Evolutionary conservation across 495 filamentous ascomycete species (phyloP).

Genomic region (Penicillium egyptiacum): DNA sequence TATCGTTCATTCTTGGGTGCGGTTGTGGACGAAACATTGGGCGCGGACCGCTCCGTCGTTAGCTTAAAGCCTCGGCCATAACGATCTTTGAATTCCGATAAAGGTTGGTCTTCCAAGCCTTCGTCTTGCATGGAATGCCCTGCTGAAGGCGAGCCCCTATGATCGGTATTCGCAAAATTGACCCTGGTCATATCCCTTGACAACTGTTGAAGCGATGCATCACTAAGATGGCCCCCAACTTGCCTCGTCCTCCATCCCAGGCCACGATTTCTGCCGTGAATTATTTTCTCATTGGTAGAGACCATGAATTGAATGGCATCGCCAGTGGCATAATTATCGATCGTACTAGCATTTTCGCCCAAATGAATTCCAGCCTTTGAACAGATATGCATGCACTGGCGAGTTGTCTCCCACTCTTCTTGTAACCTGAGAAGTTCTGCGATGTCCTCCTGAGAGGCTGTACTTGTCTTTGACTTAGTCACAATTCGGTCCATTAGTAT

Average conservation of each 20-base stretch:
- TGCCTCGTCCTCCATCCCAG: slow-evolving; percentile 43
- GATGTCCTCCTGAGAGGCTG: slow-evolving; percentile 33
- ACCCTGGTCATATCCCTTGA: slow-evolving; percentile 37
- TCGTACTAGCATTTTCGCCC: slow-evolving; percentile 34
- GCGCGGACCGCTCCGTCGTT: neutral
- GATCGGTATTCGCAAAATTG: slow-evolving; percentile 15
- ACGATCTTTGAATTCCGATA: slow-evolving; percentile 32
- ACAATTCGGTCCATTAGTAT: slow-evolving; percentile 35
- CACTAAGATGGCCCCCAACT: slow-evolving; percentile 41
- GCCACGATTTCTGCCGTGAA: slow-evolving; percentile 40
- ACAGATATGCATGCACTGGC: slow-evolving; percentile 41
- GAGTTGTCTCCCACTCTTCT: slow-evolving; percentile 41
- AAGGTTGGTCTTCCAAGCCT: slow-evolving; percentile 11
- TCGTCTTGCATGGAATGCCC: slow-evolving; percentile 3
- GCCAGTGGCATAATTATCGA: slow-evolving; percentile 41
- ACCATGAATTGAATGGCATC: slow-evolving; percentile 45
- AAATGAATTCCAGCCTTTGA: slow-evolving; percentile 34
- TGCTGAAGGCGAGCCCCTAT: slow-evolving; percentile 15
- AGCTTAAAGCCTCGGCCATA: slow-evolving; percentile 40
- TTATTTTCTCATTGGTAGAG: slow-evolving; percentile 37
- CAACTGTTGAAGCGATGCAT: slow-evolving; percentile 39
- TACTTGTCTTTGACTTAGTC: slow-evolving; percentile 30
- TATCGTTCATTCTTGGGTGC: neutral
- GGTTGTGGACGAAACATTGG: neutral
- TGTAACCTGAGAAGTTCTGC: slow-evolving; percentile 35